Evolutionary conservation across 495 filamentous ascomycete species (phyloP), one percentile per base, ranked within the genome.

Genomic region (Parmelia sp.): DNA sequence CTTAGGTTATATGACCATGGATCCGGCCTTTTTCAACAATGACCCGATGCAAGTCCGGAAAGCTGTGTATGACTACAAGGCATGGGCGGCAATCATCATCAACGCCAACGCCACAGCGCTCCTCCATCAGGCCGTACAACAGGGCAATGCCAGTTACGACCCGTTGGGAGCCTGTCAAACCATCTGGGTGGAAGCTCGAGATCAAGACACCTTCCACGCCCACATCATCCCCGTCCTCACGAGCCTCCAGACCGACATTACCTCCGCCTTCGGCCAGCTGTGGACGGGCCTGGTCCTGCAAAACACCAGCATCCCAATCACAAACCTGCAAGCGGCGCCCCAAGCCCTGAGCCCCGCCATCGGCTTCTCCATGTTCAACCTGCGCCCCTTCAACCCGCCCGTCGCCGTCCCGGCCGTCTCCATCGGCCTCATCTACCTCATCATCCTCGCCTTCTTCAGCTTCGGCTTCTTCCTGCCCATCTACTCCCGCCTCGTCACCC

Each of bases 361-460:
- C 58, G 84, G 83, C 6, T 86, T 88, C 73, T 81, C 80, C 21
- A 72, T 72, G 1, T 78, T 82, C 69, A 86, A 88, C 63, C 76
- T 90, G 6, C 80, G 86, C 9, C 86, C 87, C 1, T 89, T 90
- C 68, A 67, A 70, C 0, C 84, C 85, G 0, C 76, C 79, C 11
- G 78, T 81, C 5, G 75, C 80, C 6, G 83, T 78, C 4, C 86
- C 86, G 0, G 79, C 87, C 10, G 81, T 88, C 12, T 82, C 79
- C 3, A 85, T 90, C 63, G 87, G 87, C 0, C 71, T 90, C 40
- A 88, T 89, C 70, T 89, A 90, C 72, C 75, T 90, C 31, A 88
- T 90, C 70, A 88, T 90, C 71, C 77, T 90, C 42, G 81, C 86
- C 7, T 89, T 89, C 76, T 89, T 89, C 78, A 85, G 82, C 58